These are phyloP conservation scores for Fusarium anguioides DNA, from an alignment of 2,329 filamentous ascomycete species.

Conservation along the genomic window DNA sequence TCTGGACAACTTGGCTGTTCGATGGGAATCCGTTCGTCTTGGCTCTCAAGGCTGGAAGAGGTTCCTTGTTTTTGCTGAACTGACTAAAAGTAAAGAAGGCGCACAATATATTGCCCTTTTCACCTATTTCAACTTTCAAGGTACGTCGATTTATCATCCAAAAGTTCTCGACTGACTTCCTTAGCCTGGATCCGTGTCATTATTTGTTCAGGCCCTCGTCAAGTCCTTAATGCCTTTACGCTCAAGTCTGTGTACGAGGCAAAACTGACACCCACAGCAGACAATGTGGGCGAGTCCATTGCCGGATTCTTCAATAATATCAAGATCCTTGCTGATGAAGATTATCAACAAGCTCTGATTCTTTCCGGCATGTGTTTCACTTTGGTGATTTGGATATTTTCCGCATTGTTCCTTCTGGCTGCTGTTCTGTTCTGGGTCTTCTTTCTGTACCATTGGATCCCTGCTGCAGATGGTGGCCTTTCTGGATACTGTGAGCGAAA, in stretches of 20 bases:
- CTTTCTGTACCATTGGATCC: conserved; percentile 94
- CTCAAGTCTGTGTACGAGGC: conserved; percentile 84
- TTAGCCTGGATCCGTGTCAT: conserved; percentile 88
- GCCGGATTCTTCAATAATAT: conserved; percentile 87
- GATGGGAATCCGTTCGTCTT: conserved; percentile 83
- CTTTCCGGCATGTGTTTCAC: conserved; percentile 94
- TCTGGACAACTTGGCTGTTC: conserved; percentile 85
- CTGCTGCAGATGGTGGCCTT: conserved; percentile 81
- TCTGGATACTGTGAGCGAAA: conserved; percentile 91
- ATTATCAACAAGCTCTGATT: conserved; percentile 83
- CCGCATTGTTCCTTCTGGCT: conserved; percentile 77
- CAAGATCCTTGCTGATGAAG: conserved; percentile 74
- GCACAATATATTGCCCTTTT: conserved; percentile 91
- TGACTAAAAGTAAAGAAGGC: conserved; percentile 92
- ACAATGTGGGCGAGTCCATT: conserved; percentile 70
- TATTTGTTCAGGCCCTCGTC: conserved; percentile 90
- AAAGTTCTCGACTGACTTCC: conserved; percentile 22
- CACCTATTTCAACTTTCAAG: conserved; percentile 82
- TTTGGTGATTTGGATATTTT: conserved; percentile 87
- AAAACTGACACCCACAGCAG: conserved; percentile 69
- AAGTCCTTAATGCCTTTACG: conserved; percentile 90
- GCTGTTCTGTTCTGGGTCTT: conserved; percentile 83
- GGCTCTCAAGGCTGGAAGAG: conserved; percentile 83
- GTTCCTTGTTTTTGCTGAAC: conserved; percentile 90
- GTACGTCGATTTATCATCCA: conserved; percentile 52